Percentiles rank a stretch among this genome's conserved stretches.
Evolutionary conservation across 192 early-diverging fungal species (phyloP).

Genomic region (Spizellomyces punctatus): DNA sequence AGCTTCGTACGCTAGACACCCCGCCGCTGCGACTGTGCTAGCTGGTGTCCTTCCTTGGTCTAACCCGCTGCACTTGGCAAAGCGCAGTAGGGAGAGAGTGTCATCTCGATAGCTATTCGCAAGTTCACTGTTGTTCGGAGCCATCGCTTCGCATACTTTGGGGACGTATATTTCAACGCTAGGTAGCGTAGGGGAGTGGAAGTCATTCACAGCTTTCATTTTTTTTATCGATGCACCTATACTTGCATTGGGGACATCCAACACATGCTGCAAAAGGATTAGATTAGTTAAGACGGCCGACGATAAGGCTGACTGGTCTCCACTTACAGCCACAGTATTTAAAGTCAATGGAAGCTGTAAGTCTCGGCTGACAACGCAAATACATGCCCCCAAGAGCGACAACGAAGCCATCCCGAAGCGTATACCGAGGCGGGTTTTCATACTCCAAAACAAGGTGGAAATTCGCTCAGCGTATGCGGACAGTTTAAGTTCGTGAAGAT

Average conservation of each 20-base stretch:
- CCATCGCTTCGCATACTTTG: not conserved
- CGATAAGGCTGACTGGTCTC: not conserved
- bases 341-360: not conserved
- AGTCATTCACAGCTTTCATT: not conserved
- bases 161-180: not conserved
- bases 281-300: not conserved
- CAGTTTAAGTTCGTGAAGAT: not conserved
- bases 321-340: not conserved
- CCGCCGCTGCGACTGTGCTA: constrained; percentile 1
- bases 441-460: not conserved
- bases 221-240: not conserved
- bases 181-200: not conserved
- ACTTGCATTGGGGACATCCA: not conserved
- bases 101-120: not conserved
- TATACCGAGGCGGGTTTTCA: not conserved
- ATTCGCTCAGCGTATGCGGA: not conserved
- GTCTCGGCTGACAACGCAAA: not conserved
- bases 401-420: not conserved
- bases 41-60: constrained; percentile 2
- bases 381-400: not conserved
- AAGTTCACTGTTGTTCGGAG: not conserved
- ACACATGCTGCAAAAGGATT: not conserved
- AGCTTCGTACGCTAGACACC: constrained; percentile 9
- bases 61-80: not conserved
- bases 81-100: not conserved